A percentile compares a stretch with the other conserved stretches of the same genome.
Conservation (phyloP, 345 rosid genomes). For the Eucalyptus cloeziana region DNA sequence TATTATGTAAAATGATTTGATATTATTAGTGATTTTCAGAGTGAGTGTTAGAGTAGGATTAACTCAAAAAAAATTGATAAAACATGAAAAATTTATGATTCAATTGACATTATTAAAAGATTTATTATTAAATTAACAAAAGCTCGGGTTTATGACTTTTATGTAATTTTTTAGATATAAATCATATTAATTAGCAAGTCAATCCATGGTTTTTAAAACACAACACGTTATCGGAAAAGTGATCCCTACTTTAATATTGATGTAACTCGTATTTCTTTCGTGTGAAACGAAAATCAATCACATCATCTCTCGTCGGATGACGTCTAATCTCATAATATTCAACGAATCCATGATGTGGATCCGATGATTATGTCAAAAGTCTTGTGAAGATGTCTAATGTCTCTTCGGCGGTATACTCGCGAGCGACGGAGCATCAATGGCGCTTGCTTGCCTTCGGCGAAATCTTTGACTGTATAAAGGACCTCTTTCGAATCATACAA, state of each 20-base stretch:
- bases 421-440: neutral
- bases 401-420: neutral
- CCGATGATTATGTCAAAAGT: neutral
- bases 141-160: rapidly evolving
- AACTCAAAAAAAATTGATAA: rapidly evolving
- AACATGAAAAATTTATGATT: rapidly evolving
- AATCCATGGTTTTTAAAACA: neutral
- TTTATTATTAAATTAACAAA: too few species aligned
- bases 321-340: neutral
- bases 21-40: too few species aligned
- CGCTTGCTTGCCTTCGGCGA: neutral
- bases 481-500: neutral
- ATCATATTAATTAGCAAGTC: neutral
- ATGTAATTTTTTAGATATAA: neutral
- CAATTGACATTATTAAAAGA: rapidly evolving
- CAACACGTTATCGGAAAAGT: neutral
- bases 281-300: neutral
- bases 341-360: neutral
- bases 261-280: neutral
- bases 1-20: rapidly evolving
- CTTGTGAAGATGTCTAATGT: neutral
- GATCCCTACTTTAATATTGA: neutral
- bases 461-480: neutral
- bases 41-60: too few species aligned
- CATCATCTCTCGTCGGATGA: neutral